phyloP scores from a whole-genome alignment of 139 green algal genomes.

The Nannochloris sp. region DNA sequence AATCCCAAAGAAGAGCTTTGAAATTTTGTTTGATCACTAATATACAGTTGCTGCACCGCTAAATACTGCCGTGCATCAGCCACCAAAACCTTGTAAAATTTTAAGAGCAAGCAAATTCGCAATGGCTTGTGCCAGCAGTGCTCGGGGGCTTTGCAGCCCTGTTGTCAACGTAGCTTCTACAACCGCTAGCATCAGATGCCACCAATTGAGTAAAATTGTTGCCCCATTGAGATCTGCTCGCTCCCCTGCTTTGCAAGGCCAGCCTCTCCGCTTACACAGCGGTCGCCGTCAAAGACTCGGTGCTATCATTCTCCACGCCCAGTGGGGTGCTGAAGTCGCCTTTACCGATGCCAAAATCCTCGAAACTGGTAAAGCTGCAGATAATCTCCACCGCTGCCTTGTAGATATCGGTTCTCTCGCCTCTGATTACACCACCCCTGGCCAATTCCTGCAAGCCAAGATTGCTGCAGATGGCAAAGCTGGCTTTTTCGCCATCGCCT shows the following conservation, averaged over 20 bases:
- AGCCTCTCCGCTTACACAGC: too few species aligned
- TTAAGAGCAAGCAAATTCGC: too few species aligned
- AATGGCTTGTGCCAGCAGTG: too few species aligned
- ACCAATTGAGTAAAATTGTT: background rate
- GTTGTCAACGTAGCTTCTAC: background rate
- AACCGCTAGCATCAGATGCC: background rate
- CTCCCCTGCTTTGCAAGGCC: too few species aligned
- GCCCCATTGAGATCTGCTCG: background rate
- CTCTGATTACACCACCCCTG: slow-evolving; percentile 64
- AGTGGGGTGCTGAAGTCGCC: slow-evolving; percentile 58
- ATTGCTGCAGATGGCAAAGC: slow-evolving; percentile 61
- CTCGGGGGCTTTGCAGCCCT: too few species aligned
- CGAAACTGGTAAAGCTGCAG: slow-evolving; percentile 1
- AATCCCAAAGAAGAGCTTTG: too few species aligned
- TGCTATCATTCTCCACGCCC: slow-evolving; percentile 26
- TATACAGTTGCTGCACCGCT: too few species aligned
- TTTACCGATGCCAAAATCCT: slow-evolving; percentile 41
- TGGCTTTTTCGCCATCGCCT: slow-evolving; percentile 88
- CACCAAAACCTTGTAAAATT: too few species aligned
- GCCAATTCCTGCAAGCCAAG: slow-evolving; percentile 78
- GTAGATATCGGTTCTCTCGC: slow-evolving; percentile 54
- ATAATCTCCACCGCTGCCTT: slow-evolving; percentile 43
- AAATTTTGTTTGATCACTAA: too few species aligned
- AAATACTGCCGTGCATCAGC: too few species aligned
- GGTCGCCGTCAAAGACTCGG: slow-evolving; percentile 2